Evolutionary conservation across 2,329 filamentous ascomycete genomes (phyloP), one percentile per base, ranked within the genome.

Genomic region (Bipolaris sorokiniana): DNA sequence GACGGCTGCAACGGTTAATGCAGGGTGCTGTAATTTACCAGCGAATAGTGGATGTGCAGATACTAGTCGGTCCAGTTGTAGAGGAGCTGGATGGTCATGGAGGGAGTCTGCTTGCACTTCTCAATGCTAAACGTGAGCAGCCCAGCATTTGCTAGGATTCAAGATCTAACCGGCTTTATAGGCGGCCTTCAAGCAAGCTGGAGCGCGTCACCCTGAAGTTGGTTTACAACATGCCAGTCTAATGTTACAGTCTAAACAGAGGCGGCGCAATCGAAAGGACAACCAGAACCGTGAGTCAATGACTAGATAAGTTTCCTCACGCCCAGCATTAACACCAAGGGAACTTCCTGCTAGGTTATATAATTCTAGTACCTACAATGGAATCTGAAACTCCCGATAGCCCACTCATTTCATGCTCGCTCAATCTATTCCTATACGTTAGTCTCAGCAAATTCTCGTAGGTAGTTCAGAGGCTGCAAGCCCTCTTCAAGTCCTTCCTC

Each of bases 51-150:
- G 45, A 48, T 48, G 45, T 28, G 26, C 16, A 48, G 16, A 48
- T 48, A 36, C 28, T 48, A 4, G 7, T 48, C 28, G 1, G 45
- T 0, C 7, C 15, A 20, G 9, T 36, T 48, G 45, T 26, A 1
- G 36, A 36, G 10, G 22, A 11, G 45, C 20, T 22, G 45, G 28
- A 28, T 28, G 45, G 31, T n/a, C 18, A 22, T 48, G 1, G 0
- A 48, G 45, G 45, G n/a, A 13, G 10, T 48, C 45, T 26, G 45
- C 26, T 34, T 48, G 45, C 45, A 48, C 45, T 48, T 22, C 28
- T 48, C 9, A 48, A 13, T 48, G 45, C 45, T 48, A 48, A 37
- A 48, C 45, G 45, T 48, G 28, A 48, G 45, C 7, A 48, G 18
- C 45, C 28, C 28, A 48, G 45, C 18, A 20, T 48, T 48, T 48